These are phyloP conservation scores for Serpula lacrymans DNA, from an alignment of 768 basidiomycete genomes.

Conservation along the genomic window DNA sequence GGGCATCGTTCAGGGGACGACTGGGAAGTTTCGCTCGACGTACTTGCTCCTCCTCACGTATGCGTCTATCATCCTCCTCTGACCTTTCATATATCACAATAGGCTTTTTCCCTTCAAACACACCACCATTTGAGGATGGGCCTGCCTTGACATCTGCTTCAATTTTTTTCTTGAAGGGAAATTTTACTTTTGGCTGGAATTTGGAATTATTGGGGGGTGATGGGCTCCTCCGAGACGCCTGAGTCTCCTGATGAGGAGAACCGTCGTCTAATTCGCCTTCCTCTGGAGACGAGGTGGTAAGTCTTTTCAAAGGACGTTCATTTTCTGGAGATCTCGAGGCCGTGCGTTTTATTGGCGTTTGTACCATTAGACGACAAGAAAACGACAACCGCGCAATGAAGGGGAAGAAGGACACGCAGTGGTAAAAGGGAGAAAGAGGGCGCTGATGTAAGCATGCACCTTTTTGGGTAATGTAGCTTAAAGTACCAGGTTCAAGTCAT, in stretches of 20 bases:
- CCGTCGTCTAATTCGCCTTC: conserved; percentile 80
- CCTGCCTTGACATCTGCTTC: conserved; percentile 27
- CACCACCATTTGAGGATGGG: conserved; percentile 20
- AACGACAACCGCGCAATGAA: too few species aligned
- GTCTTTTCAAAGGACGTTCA: conserved; percentile 52
- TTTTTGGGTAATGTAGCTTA: too few species aligned
- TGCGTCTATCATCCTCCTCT: conserved; percentile 43
- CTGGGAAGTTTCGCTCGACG: conserved; percentile 20
- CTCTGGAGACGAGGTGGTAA: conserved; percentile 62
- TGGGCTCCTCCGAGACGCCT: conserved; percentile 13
- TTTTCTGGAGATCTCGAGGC: conserved; percentile 52
- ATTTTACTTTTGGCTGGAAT: conserved; percentile 51
- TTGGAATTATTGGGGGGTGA: conserved; percentile 36
- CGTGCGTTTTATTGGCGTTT: conserved; percentile 47
- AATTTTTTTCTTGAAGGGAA: conserved; percentile 65
- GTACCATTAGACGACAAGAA: conserved; percentile 7
- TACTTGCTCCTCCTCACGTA: conserved; percentile 35
- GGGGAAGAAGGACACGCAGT: too few species aligned
- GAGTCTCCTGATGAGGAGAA: conserved; percentile 14
- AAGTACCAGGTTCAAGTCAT: too few species aligned
- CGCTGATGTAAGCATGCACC: too few species aligned
- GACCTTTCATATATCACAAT: conserved; percentile 35
- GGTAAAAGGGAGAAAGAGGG: background rate
- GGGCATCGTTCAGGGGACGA: conserved; percentile 11
- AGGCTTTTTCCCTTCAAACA: conserved; percentile 12